phyloP scores from a whole-genome alignment of 2,329 filamentous ascomycete genomes.

The Pseudogymnoascus sp. region DNA sequence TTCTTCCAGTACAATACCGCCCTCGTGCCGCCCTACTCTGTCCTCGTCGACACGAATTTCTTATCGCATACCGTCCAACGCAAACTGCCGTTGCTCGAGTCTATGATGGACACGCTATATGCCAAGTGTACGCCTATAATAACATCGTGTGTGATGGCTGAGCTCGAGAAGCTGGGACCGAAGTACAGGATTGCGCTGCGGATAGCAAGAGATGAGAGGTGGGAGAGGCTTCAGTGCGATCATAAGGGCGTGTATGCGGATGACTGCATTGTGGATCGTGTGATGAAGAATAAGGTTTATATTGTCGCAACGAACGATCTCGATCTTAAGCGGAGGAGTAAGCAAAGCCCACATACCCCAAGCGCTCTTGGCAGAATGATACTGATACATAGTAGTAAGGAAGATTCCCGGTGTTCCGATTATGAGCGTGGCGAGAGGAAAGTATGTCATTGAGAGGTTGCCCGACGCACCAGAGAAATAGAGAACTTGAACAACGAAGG shows the following conservation, averaged over 20 bases:
- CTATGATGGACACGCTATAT: conserved; percentile 87
- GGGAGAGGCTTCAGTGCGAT: conserved; percentile 75
- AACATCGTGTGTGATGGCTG: conserved; percentile 70
- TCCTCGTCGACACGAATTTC: conserved; percentile 77
- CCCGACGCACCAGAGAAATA: conserved; percentile 67
- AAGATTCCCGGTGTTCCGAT: conserved; percentile 68
- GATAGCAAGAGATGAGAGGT: conserved; percentile 80
- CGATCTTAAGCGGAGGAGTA: conserved; percentile 63
- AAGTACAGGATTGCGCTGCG: conserved; percentile 79
- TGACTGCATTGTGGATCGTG: conserved; percentile 68
- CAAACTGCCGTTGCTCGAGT: conserved; percentile 79
- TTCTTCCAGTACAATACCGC: conserved; percentile 88
- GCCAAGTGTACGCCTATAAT: conserved; percentile 84
- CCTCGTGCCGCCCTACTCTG: conserved; percentile 71
- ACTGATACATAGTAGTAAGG: conserved; percentile 15
- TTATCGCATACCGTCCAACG: conserved; percentile 80
- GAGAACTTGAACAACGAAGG: not conserved
- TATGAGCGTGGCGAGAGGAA: conserved; percentile 76
- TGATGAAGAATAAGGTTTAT: conserved; percentile 66
- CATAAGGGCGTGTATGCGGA: conserved; percentile 83
- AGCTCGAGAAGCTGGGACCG: conserved; percentile 76
- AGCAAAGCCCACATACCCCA: not conserved
- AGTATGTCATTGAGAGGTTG: conserved; percentile 89
- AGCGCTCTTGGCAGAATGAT: not conserved
- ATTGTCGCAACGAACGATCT: conserved; percentile 69